These are phyloP conservation scores for Cnidoscolus chayamansa DNA, from an alignment of 441 rosid species.

Conservation along the genomic window DNA sequence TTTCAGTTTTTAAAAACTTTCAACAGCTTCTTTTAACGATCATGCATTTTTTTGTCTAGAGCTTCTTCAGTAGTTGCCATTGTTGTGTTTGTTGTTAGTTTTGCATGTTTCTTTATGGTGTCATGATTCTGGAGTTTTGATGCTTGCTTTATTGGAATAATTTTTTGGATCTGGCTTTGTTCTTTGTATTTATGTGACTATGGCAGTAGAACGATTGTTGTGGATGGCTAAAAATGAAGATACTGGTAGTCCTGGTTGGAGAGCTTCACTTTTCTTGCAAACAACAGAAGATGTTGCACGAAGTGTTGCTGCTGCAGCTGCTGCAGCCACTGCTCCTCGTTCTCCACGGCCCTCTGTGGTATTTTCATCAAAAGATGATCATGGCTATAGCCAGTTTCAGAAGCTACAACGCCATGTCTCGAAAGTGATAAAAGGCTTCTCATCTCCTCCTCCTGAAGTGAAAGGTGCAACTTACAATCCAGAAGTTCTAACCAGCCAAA, in stretches of 20 bases:
- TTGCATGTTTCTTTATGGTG: not conserved
- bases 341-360: constrained; percentile 83
- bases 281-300: constrained; percentile 77
- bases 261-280: constrained; percentile 65
- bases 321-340: constrained; percentile 57
- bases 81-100: not conserved
- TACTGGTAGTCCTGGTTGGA: constrained; percentile 79
- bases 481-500: constrained; percentile 91
- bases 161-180: not conserved
- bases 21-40: not conserved
- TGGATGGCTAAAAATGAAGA: constrained; percentile 68
- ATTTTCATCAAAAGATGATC: constrained; percentile 63
- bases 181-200: constrained; percentile 11
- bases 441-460: constrained; percentile 58
- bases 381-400: constrained; percentile 58
- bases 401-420: constrained; percentile 67
- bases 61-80: not conserved
- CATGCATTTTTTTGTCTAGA: not conserved
- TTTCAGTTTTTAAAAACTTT: not conserved
- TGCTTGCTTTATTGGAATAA: constrained; percentile 8
- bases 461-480: constrained; percentile 68
- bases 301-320: constrained; percentile 76
- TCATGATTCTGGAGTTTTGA: not conserved
- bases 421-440: constrained; percentile 64
- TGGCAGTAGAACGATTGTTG: constrained; percentile 32